Evolutionary conservation across 208 protist species (phyloP), one percentile per base, ranked within the genome.

Genomic region (Trypanosoma avium): DNA sequence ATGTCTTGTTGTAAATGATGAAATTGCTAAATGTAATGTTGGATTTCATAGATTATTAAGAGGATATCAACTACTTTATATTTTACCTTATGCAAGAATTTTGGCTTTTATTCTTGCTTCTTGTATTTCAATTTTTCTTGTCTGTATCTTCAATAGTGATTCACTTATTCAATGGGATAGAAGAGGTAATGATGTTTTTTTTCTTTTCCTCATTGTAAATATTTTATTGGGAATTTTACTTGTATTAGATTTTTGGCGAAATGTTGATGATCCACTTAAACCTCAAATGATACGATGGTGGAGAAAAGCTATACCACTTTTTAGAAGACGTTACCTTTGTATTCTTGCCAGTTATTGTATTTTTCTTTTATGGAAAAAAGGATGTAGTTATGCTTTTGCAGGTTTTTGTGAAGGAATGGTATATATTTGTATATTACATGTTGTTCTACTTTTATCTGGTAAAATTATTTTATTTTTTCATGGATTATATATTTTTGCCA

Each of bases 401-500:
- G 42, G 52, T 22, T 73, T 73, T 50, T 67, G 42, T 53, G 67
- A 67, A 35, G 67, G 67, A 42, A 58, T 73, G 56, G 15, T 73
- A n/a, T 73, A 66, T 33, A 29, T 68, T 35, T 58, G 15, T 22
- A n/a, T 42, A n/a, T 27, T 55, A 26, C 60, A 73, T 29, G 48
- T 68, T n/a, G 35, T 45, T n/a, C 2, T 67, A 4, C 29, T 58
- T 13, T 21, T 57, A 13, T 1, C 60, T 15, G 52, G 13, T n/a
- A 22, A 40, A 7, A 10, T 61, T 10, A 67, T 60, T 13, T 1
- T 53, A 29, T 73, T 68, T n/a, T 24, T 60, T 40, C 35, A 57
- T 27, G 32, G 27, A 26, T 30, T 73, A 0, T 24, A 4, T n/a
- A 27, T 46, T 17, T 40, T 26, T 40, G 42, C 12, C 0, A 38